These are phyloP conservation scores for Senna siamea DNA, from an alignment of 306 rosid genomes.

Conservation along the genomic window DNA sequence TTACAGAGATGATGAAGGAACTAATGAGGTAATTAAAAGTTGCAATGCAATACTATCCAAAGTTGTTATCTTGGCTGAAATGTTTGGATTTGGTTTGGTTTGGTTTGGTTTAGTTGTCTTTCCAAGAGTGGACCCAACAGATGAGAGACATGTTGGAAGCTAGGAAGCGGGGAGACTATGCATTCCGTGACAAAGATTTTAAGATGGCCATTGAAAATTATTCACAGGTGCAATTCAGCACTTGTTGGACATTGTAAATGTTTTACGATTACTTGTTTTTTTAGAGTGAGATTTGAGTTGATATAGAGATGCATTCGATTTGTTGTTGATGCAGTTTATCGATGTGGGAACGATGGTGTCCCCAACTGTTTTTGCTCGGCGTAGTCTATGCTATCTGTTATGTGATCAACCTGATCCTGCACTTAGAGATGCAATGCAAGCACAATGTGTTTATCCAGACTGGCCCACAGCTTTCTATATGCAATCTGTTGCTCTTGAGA, in stretches of 20 bases:
- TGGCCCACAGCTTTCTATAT: conserved; percentile 98
- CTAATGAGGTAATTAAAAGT: conserved; percentile 75
- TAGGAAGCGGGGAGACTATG: conserved; percentile 91
- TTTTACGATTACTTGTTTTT: not conserved
- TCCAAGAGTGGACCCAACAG: conserved; percentile 99
- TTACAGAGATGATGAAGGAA: conserved; percentile 94
- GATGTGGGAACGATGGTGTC: conserved; percentile 93
- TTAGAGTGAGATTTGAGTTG: not conserved
- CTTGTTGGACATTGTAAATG: conserved; percentile 31
- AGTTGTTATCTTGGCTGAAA: conserved; percentile 37
- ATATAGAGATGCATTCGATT: conserved; percentile 14
- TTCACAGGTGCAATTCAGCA: conserved; percentile 71
- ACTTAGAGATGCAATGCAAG: conserved; percentile 98
- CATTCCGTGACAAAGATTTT: conserved; percentile 91
- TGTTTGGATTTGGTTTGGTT: conserved; percentile 46
- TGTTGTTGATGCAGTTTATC: conserved; percentile 73
- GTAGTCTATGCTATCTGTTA: conserved; percentile 90
- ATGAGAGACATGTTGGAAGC: conserved; percentile 98
- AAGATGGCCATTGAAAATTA: conserved; percentile 88
- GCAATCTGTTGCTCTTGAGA: conserved; percentile 98
- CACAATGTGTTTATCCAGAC: conserved; percentile 89
- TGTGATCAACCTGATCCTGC: conserved; percentile 94
- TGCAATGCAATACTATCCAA: conserved; percentile 27
- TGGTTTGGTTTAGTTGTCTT: conserved; percentile 76
- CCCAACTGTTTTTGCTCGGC: conserved; percentile 92